phyloP scores from a whole-genome alignment of 2,329 filamentous ascomycete species.

The Fusarium sp. region DNA sequence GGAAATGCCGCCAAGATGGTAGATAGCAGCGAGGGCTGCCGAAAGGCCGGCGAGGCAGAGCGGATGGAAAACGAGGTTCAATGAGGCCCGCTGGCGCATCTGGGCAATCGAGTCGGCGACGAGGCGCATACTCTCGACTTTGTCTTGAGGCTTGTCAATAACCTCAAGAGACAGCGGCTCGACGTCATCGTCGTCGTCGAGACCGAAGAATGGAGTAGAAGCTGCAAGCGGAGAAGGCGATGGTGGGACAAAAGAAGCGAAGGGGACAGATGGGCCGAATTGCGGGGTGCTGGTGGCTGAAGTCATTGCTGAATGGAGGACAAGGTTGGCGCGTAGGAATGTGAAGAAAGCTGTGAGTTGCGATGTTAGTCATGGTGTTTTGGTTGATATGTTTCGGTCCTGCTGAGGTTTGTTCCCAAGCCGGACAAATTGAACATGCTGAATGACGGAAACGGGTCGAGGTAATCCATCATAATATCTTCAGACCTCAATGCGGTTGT shows the following conservation, averaged over 20 bases:
- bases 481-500: not conserved
- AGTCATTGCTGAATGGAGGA: conserved; percentile 74
- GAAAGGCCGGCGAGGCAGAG: conserved; percentile 65
- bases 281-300: conserved; percentile 77
- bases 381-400: not conserved
- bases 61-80: conserved; percentile 75
- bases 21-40: conserved; percentile 60
- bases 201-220: conserved; percentile 70
- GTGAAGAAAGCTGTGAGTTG: conserved; percentile 79
- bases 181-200: conserved; percentile 60
- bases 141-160: conserved; percentile 69
- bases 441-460: conserved; percentile 5
- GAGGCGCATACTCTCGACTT: conserved; percentile 77
- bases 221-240: conserved; percentile 72
- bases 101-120: conserved; percentile 87
- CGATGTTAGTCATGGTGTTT: conserved; percentile 39
- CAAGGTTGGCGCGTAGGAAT: conserved; percentile 84
- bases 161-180: conserved; percentile 75
- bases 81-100: conserved; percentile 79
- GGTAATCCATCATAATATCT: not conserved
- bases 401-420: conserved; percentile 5
- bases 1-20: conserved; percentile 63
- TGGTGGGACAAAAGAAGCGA: conserved; percentile 57
- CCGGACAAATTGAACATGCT: conserved; percentile 1
- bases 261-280: conserved; percentile 64